Conservation (phyloP, 352 stramenopile species). For the Globisporangium nodosum region DNA sequence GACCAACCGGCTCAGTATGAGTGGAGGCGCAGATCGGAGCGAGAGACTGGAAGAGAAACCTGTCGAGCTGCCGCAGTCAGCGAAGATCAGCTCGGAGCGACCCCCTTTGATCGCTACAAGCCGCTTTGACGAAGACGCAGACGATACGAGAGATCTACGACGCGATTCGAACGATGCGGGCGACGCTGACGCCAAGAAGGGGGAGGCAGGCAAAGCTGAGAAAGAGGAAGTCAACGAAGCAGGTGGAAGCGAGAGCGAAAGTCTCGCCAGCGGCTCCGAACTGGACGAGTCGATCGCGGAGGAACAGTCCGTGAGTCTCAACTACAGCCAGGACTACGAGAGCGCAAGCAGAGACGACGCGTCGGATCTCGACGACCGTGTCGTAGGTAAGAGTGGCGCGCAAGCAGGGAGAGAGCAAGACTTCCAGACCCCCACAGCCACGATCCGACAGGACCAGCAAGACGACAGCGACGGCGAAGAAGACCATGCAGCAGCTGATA, state of each 20-base stretch:
- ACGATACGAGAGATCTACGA: not conserved
- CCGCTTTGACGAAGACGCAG: not conserved
- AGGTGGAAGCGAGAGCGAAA: conserved; percentile 47
- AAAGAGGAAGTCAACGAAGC: conserved; percentile 35
- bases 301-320: conserved; percentile 19
- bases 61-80: not conserved
- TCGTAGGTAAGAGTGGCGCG: not conserved
- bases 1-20: not conserved
- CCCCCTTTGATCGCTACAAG: not conserved
- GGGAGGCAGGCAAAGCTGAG: conserved; percentile 13
- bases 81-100: conserved; percentile 1
- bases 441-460: conserved; percentile 6
- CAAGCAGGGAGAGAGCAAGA: conserved; percentile 3
- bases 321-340: conserved; percentile 22
- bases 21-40: not conserved
- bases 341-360: conserved; percentile 23
- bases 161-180: not conserved
- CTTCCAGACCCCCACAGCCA: not conserved
- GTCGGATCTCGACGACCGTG: not conserved
- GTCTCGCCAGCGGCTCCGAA: conserved; percentile 51
- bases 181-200: not conserved
- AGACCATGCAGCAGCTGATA: conserved; percentile 3
- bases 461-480: conserved; percentile 16
- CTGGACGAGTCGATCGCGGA: conserved; percentile 46
- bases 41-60: not conserved